Conservation (phyloP, 2,329 filamentous ascomycete genomes). For the Didymellaceae sp. region DNA sequence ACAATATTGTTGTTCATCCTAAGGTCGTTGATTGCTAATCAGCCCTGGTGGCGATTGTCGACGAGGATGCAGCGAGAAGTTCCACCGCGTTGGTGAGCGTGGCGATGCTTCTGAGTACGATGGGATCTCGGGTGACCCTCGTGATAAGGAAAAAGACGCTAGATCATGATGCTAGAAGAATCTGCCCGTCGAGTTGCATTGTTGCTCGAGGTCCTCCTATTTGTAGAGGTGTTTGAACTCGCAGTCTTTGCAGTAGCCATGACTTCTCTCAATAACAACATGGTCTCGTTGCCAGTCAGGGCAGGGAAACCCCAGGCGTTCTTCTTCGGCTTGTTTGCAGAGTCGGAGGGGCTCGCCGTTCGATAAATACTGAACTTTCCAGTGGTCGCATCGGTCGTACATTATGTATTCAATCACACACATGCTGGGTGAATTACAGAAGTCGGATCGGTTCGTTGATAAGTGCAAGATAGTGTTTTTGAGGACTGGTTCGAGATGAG, state of each 20-base stretch:
- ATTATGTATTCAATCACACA: slow-evolving; percentile 44
- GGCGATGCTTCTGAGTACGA: too few species aligned
- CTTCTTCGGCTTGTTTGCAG: slow-evolving; percentile 35
- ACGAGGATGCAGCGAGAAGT: too few species aligned
- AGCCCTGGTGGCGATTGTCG: too few species aligned
- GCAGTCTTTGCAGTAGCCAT: slow-evolving; percentile 41
- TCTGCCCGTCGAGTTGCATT: not conserved
- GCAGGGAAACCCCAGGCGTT: slow-evolving; percentile 36
- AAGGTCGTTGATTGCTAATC: too few species aligned
- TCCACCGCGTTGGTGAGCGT: too few species aligned
- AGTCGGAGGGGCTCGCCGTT: slow-evolving; percentile 39
- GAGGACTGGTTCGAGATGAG: not conserved
- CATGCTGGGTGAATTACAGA: slow-evolving; percentile 26
- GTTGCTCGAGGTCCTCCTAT: not conserved
- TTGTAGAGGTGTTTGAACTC: slow-evolving; percentile 35
- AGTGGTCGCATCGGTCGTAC: slow-evolving; percentile 38
- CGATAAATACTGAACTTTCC: slow-evolving; percentile 39
- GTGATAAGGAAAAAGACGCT: too few species aligned
- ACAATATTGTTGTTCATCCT: too few species aligned
- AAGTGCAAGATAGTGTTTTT: too few species aligned
- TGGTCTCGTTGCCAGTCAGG: slow-evolving; percentile 38
- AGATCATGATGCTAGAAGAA: not conserved
- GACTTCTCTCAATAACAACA: slow-evolving; percentile 39
- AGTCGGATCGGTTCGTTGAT: too few species aligned
- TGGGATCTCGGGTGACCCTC: too few species aligned